phyloP scores from a whole-genome alignment of 805 yeast genomes.

The Barnettozyma salicaria region DNA sequence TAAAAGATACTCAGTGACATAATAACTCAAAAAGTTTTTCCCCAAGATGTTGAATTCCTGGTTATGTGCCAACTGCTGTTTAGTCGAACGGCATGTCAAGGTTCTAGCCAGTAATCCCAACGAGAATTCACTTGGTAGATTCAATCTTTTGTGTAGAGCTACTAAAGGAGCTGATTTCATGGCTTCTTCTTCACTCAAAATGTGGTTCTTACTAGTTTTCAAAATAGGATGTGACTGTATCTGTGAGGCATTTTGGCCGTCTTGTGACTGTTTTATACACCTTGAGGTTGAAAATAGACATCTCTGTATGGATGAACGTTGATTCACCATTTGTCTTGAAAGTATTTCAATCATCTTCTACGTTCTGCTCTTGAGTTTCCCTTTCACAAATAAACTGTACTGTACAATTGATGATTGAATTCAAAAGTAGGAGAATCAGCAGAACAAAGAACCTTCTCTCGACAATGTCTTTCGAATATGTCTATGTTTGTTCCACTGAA shows the following conservation, averaged over 20 bases:
- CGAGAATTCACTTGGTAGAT: slow-evolving; percentile 51
- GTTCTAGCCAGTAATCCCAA: slow-evolving; percentile 74
- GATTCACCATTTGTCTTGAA: slow-evolving; percentile 7
- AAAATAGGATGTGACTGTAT: background rate
- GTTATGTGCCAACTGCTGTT: slow-evolving; percentile 55
- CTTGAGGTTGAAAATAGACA: slow-evolving; percentile 9
- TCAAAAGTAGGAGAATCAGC: too few species aligned
- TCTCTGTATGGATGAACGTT: slow-evolving; percentile 7
- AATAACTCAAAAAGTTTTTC: slow-evolving; percentile 64
- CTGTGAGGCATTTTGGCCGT: slow-evolving; percentile 1
- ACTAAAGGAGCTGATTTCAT: slow-evolving; percentile 61
- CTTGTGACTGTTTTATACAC: slow-evolving; percentile 4
- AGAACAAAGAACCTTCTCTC: too few species aligned
- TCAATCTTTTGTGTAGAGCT: slow-evolving; percentile 73
- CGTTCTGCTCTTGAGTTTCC: too few species aligned
- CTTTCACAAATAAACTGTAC: too few species aligned
- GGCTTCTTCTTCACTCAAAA: slow-evolving; percentile 44
- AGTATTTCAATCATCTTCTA: slow-evolving; percentile 7
- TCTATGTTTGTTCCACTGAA: background rate
- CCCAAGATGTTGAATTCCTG: slow-evolving; percentile 81
- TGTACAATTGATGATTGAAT: too few species aligned
- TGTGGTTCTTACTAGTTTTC: too few species aligned
- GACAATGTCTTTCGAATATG: background rate
- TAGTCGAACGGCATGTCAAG: slow-evolving; percentile 51
- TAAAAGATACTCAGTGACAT: slow-evolving; percentile 67